phyloP scores from a whole-genome alignment of 306 rosid genomes.

The Gastrolobium bilobum region DNA sequence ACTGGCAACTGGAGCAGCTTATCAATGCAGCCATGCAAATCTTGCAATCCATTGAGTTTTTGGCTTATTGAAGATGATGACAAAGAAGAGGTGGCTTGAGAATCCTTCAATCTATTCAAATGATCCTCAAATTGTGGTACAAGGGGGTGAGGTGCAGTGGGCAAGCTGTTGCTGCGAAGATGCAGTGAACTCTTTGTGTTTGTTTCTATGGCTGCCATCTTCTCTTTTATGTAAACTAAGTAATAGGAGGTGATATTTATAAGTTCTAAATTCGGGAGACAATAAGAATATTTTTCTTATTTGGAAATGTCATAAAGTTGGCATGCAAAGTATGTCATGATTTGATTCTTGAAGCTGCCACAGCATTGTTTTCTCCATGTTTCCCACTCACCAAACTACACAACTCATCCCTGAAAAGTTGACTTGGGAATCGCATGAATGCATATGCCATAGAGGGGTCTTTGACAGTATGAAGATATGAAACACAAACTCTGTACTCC shows the following conservation, averaged over 20 bases:
- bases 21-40: constrained; percentile 3
- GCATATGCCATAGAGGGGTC: not conserved
- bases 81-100: constrained; percentile 31
- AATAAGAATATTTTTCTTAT: constrained; percentile 26
- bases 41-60: constrained; percentile 21
- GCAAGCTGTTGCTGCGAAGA: constrained; percentile 38
- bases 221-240: not conserved
- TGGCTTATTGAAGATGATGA: constrained; percentile 32
- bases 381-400: constrained; percentile 16
- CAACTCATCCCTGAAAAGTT: constrained; percentile 9
- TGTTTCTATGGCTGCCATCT: constrained; percentile 26
- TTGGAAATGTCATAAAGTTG: constrained; percentile 24
- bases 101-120: constrained; percentile 29
- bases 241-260: not conserved
- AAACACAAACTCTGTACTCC: not conserved
- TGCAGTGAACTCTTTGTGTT: not conserved
- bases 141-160: constrained; percentile 18
- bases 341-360: not conserved
- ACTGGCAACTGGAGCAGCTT: constrained; percentile 30
- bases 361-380: constrained; percentile 19
- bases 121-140: constrained; percentile 25
- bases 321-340: not conserved
- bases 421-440: constrained; percentile 25
- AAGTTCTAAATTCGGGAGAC: no score
- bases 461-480: not conserved